Conservation (phyloP, 2,329 filamentous ascomycete species). For the Scorias spongiosa region DNA sequence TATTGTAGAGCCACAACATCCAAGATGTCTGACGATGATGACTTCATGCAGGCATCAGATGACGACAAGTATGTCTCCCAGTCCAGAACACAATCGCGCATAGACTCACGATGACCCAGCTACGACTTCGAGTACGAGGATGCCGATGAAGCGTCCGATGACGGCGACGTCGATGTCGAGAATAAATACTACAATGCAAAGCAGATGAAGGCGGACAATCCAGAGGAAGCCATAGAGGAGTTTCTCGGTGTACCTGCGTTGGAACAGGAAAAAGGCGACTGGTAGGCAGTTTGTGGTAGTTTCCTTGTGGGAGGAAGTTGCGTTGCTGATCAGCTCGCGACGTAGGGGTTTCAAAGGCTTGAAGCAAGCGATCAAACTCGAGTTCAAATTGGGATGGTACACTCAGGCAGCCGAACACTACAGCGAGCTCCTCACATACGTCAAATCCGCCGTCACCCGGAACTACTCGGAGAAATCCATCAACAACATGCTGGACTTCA, state of each 20-base stretch:
- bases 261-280: constrained; percentile 87
- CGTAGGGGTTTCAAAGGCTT: constrained; percentile 78
- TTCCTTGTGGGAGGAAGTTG: background rate
- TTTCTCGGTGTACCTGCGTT: constrained; percentile 77
- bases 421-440: constrained; percentile 86
- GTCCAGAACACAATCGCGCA: background rate
- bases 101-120: constrained; percentile 29
- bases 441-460: constrained; percentile 88
- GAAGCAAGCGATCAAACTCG: constrained; percentile 95
- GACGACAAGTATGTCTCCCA: constrained; percentile 54
- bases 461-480: constrained; percentile 99
- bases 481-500: constrained; percentile 97
- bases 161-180: constrained; percentile 84
- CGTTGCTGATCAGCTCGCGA: background rate
- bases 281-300: constrained; percentile 34
- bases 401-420: constrained; percentile 87
- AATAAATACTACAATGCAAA: constrained; percentile 99
- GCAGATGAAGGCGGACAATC: constrained; percentile 77
- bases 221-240: constrained; percentile 77
- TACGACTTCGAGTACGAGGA: constrained; percentile 98
- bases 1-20: background rate
- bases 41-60: constrained; percentile 88
- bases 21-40: constrained; percentile 68
- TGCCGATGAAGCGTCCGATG: constrained; percentile 77
- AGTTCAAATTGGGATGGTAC: constrained; percentile 84